These are phyloP conservation scores for Kalanchoe fedtschenkoi DNA, from an alignment of 164 flowering plant species.

Conservation along the genomic window DNA sequence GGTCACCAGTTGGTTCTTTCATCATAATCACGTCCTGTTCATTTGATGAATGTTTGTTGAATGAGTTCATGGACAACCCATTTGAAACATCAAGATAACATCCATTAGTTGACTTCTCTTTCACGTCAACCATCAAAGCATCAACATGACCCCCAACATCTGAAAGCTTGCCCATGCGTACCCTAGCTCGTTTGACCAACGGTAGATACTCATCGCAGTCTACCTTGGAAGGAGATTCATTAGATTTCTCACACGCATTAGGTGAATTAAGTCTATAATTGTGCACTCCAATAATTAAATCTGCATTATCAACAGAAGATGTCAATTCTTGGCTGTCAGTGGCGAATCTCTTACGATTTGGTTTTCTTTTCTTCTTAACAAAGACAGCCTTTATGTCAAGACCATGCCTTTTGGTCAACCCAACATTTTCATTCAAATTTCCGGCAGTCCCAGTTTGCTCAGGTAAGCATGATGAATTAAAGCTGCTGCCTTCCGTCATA, in stretches of 20 bases:
- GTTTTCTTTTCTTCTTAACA: slow-evolving; percentile 67
- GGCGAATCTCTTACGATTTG: slow-evolving; percentile 38
- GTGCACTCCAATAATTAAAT: slow-evolving; percentile 16
- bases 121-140: slow-evolving; percentile 5
- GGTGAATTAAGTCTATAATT: slow-evolving; percentile 20
- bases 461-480: slow-evolving; percentile 36
- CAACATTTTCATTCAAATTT: slow-evolving; percentile 29
- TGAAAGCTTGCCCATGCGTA: slow-evolving; percentile 63
- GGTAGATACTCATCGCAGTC: slow-evolving; percentile 96
- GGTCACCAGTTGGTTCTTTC: background rate
- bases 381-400: slow-evolving; percentile 39
- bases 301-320: slow-evolving; percentile 18
- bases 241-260: slow-evolving; percentile 17
- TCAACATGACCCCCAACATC: slow-evolving; percentile 24
- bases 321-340: slow-evolving; percentile 22
- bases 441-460: slow-evolving; percentile 29
- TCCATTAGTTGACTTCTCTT: slow-evolving; percentile 22
- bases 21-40: background rate
- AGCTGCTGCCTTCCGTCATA: slow-evolving; percentile 35
- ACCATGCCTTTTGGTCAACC: slow-evolving; percentile 37
- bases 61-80: background rate
- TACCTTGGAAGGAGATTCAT: slow-evolving; percentile 25
- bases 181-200: slow-evolving; percentile 89
- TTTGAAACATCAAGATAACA: background rate
- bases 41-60: background rate